phyloP scores from a whole-genome alignment of 73 alveolate species.

The Blepharisma japonicum region DNA sequence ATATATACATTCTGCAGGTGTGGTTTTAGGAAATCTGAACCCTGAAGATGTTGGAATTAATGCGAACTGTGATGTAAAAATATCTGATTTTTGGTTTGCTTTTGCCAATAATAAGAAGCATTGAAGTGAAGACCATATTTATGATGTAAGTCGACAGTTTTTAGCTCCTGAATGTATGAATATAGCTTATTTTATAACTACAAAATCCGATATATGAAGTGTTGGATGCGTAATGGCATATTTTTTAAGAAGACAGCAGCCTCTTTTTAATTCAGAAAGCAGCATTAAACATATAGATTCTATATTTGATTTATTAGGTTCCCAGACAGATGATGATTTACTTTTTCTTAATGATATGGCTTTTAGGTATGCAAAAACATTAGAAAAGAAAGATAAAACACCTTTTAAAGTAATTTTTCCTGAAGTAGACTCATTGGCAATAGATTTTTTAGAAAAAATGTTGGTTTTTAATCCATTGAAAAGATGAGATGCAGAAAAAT shows the following conservation, averaged over 20 bases:
- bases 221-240: too few relatives aligned
- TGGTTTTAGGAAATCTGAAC: constrained; percentile 62
- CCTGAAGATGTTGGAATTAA: constrained; percentile 38
- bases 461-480: constrained; percentile 78
- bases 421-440: constrained; percentile 75
- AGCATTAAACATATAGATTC: too few relatives aligned
- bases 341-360: constrained; percentile 84
- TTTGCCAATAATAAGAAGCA: background rate
- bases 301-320: constrained; percentile 67
- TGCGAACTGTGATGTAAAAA: constrained; percentile 42
- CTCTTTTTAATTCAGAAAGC: too few relatives aligned
- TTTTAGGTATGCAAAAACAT: constrained; percentile 66
- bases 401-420: constrained; percentile 75
- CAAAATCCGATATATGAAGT: too few relatives aligned
- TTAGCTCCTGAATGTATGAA: constrained; percentile 85
- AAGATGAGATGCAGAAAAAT: constrained; percentile 81
- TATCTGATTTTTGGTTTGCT: constrained; percentile 45
- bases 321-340: constrained; percentile 84
- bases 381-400: constrained; percentile 71
- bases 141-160: constrained; percentile 90
- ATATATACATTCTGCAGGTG: constrained; percentile 78
- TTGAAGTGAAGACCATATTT: background rate
- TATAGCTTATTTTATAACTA: too few relatives aligned
- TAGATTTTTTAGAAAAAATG: constrained; percentile 89
- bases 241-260: too few relatives aligned